Base-by-base conservation (phyloP, 1,284 basidiomycete genomes). In the Malassezia psittaci region DNA sequence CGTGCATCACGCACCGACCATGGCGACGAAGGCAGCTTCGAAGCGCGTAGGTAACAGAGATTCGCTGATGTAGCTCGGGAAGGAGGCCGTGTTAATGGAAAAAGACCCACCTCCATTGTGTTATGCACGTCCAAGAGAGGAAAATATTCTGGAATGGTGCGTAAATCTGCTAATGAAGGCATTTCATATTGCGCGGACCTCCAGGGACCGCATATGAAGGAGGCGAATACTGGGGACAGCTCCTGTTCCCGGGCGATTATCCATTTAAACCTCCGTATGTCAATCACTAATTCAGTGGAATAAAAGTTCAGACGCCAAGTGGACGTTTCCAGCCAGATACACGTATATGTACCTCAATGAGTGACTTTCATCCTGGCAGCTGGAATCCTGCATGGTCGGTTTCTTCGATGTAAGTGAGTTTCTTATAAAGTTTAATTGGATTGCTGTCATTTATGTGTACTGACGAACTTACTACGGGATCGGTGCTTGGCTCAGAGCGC, bases 301-400 rank as follows among this genome's bases (percentile, higher is more conserved):
- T 96, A 79, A 96, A 94, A 86, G 88, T 94, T 86, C 83, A 87
- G 72, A 96, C 90, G 18, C 90, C 90, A 0, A 90, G 87, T 13
- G 90, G 90, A 11, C 83, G 90, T 49, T 96, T 96, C 76, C 84
- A 88, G 66, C 85, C 87, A 29, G 88, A 91, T 78, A 85, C 85
- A 77, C 91, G 90, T 81, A 96, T 96, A 63, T 74, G 72, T 63
- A 74, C 68, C 16, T 69, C 67, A 29, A 72, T 72, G 67, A 68
- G 66, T 52, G 68, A 74, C 73, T 96, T 88, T 74, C 88, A 90
- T 68, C 88, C 88, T 1, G 87, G 87, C 62, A 83, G 85, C 18
- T 51, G 89, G 88, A 90, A 90, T 74, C 88, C 88, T 2, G 87
- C 88, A 9, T 90, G 88, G 88, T 89, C 87, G 71, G 87, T 90